These are phyloP conservation scores for Colletotrichum tofieldiae DNA, from an alignment of 2,329 filamentous ascomycete genomes.

Conservation along the genomic window DNA sequence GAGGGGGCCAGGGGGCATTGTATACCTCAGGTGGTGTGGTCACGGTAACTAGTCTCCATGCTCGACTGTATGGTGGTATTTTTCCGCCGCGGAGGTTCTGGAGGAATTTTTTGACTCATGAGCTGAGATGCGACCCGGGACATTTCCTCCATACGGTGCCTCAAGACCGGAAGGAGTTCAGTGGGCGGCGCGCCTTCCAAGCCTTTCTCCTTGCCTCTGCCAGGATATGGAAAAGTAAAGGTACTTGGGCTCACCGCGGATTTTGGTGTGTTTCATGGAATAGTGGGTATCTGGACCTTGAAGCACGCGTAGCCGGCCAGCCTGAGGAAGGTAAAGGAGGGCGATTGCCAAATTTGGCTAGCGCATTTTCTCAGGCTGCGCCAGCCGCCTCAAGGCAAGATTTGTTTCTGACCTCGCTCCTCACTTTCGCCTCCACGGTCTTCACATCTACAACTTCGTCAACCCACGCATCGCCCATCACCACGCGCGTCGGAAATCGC, in stretches of 20 bases:
- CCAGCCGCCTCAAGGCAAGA: constrained; percentile 61
- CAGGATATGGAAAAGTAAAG: not conserved
- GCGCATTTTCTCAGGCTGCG: constrained; percentile 48
- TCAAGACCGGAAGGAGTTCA: not conserved
- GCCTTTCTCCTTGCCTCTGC: not conserved
- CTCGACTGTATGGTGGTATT: not conserved
- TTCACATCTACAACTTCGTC: constrained; percentile 48
- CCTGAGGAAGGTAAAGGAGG: constrained; percentile 47
- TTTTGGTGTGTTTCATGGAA: constrained; percentile 25
- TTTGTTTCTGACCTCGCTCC: constrained; percentile 59
- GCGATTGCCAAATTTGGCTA: constrained; percentile 51
- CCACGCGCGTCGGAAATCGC: constrained; percentile 69
- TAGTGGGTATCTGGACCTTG: constrained; percentile 32
- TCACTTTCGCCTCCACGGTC: constrained; percentile 58
- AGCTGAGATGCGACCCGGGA: not conserved
- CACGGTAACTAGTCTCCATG: not conserved
- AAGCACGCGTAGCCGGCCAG: constrained; percentile 7
- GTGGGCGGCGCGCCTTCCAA: not conserved
- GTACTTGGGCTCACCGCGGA: constrained; percentile 6
- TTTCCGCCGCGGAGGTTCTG: not conserved
- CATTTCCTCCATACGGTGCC: not conserved
- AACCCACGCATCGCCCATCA: constrained; percentile 57
- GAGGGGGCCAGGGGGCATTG: not conserved
- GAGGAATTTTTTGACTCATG: constrained; percentile 13
- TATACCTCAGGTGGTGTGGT: not conserved